Evolutionary conservation across 768 basidiomycete genomes (phyloP), one percentile per base, ranked within the genome.

Genomic region (Pholiota conissans): DNA sequence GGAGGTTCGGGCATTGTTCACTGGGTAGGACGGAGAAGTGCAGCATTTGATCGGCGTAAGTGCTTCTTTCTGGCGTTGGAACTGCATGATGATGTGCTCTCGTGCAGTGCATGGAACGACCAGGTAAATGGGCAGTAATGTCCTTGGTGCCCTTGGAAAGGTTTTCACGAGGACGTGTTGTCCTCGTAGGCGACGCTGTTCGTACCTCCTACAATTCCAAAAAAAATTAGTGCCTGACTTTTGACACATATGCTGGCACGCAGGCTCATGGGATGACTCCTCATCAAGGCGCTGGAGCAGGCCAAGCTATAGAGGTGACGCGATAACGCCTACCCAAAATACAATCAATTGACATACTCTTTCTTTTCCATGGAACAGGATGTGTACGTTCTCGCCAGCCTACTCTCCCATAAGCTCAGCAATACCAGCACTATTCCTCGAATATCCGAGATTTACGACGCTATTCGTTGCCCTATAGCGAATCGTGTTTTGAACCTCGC

Each of bases 51-150:
- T 54, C 14, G 53, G 46, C 27, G 53, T 54, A 20, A 18, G 30
- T 39, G n/a, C 16, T 39, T 18, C 16, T 5, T 39, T 18, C 37
- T n/a, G 5, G 3, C 37, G 20, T 39, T 18, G n/a, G 2, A 39
- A 18, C 37, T 39, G n/a, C 16, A 16, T 39, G 3, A 3, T 18
- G 14, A n/a, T n/a, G n/a, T n/a, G n/a, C n/a, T n/a, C n/a, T 18
- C n/a, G 14, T 8, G 18, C 18, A 54, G 53, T 46, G 28, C 9
- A 54, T 54, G 9, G 53, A 54, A 5, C 16, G 24, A 3, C 53
- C 53, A 8, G 39, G 53, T 46, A 54, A 54, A 54, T 54, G 53
- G 53, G 53, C 53, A 6, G 9, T 54, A 13, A 54, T 54, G 53
- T 18, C 53, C 2, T 24, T 54, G 1, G 13, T 47, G 11, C 53